Base-by-base conservation (phyloP, 2,329 filamentous ascomycete genomes). In the Xylariaceae sp. region DNA sequence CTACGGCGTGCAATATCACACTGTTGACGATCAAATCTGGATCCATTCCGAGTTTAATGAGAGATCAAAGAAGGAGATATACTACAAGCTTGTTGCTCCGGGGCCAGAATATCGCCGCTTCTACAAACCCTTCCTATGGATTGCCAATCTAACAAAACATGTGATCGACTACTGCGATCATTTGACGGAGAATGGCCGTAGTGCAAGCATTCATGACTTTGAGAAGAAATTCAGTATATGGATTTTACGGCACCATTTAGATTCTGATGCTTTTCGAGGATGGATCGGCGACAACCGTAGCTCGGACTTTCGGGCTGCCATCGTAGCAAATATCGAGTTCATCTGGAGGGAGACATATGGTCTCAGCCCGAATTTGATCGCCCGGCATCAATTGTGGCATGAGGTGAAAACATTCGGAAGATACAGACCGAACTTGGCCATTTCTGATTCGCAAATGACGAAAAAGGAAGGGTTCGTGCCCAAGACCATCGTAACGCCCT, bases 121-220 rank as follows among this genome's bases (percentile, higher is more conserved):
- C 51, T 75, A 82, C 44, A 37, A 63, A 0, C 72, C 78, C 0
- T 91, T 89, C 46, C 44, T 81, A 0, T 93, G 86, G 86, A 62
- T 90, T 1, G 83, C 79, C 0, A 73, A 84, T 39, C 65, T 93
- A 1, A 72, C 76, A 0, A 91, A 90, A 55, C 80, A 89, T 52
- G 73, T 85, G 18, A 70, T 89, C 1, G 83, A 89, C 47, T 93
- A 76, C 49, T 66, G 85, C 36, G 59, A 63, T 3, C 37, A 57
- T 9, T 61, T 67, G 43, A 50, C 59, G 3, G 49, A 60, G 8
- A 46, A 48, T 11, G 37, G 51, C 0, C 53, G 50, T 0, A 56
- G 54, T 2, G 72, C 85, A 1, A 61, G 63, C 0, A 65, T 89
- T 0, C 41, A 64, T 3, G 64, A 79, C 38, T 90, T 93, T 48